These are phyloP conservation scores for Podochytrium sp. DNA, from an alignment of 192 early-diverging fungal genomes.

Conservation along the genomic window DNA sequence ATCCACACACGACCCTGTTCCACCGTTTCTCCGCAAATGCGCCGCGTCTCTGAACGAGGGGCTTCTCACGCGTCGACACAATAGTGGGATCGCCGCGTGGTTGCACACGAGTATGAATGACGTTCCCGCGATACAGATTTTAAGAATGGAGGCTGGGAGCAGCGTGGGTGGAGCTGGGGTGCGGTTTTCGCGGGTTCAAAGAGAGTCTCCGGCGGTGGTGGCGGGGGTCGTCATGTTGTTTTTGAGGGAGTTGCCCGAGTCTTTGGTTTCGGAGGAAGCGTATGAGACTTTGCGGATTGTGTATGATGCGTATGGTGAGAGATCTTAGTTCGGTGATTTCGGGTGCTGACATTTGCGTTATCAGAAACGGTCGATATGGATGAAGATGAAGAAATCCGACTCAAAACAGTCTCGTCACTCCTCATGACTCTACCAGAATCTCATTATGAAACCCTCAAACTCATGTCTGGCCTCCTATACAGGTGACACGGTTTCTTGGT, in stretches of 20 bases:
- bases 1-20: conserved; percentile 29
- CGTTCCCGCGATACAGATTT: conserved; percentile 44
- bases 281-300: conserved; percentile 40
- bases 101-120: conserved; percentile 14
- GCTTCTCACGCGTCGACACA: conserved; percentile 11
- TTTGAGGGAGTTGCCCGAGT: conserved; percentile 36
- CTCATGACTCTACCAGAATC: conserved; percentile 33
- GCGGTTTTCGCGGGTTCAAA: neutral
- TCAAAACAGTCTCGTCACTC: conserved; percentile 33
- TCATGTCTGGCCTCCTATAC: conserved; percentile 37
- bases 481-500: conserved; percentile 15
- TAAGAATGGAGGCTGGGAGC: conserved; percentile 39
- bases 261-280: conserved; percentile 29
- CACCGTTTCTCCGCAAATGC: conserved; percentile 35
- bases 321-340: neutral
- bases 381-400: conserved; percentile 38
- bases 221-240: conserved; percentile 42
- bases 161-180: conserved; percentile 1
- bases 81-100: conserved; percentile 40
- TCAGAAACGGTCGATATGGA: neutral
- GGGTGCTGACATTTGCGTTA: neutral
- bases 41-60: conserved; percentile 31
- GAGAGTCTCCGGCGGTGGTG: conserved; percentile 28
- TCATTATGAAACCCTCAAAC: conserved; percentile 38
- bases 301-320: conserved; percentile 38